phyloP scores from a whole-genome alignment of 352 stramenopile species.

The Globisporangium nodosum region DNA sequence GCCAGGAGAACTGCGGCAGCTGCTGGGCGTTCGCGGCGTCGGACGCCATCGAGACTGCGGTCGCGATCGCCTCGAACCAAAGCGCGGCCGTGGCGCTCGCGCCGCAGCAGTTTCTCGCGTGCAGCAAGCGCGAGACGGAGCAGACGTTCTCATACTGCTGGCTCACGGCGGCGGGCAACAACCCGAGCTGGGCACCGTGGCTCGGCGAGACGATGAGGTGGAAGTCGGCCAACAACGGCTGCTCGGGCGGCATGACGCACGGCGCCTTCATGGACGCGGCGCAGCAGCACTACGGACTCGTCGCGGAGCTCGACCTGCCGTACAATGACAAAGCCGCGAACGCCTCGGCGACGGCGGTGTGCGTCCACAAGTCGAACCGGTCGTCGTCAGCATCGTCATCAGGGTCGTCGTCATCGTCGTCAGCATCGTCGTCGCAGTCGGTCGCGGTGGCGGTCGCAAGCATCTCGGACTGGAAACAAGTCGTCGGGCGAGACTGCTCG shows the following conservation, averaged over 20 bases:
- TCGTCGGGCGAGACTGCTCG: slow-evolving; percentile 57
- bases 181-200: slow-evolving; percentile 38
- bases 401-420: too few relatives aligned
- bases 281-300: slow-evolving; percentile 46
- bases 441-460: slow-evolving; percentile 19
- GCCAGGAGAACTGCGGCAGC: slow-evolving; percentile 72
- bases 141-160: slow-evolving; percentile 79
- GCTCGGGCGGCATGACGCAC: slow-evolving; percentile 78
- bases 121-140: slow-evolving; percentile 55
- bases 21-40: slow-evolving; percentile 77
- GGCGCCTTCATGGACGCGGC: slow-evolving; percentile 70
- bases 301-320: slow-evolving; percentile 66
- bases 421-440: too few relatives aligned
- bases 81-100: slow-evolving; percentile 55
- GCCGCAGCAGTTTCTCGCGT: slow-evolving; percentile 70
- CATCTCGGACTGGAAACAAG: slow-evolving; percentile 64
- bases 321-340: slow-evolving; percentile 30
- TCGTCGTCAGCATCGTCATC: slow-evolving; percentile 14
- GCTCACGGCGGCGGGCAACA: slow-evolving; percentile 19
- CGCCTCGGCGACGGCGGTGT: slow-evolving; percentile 8
- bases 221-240: slow-evolving; percentile 73
- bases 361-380: slow-evolving; percentile 24
- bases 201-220: slow-evolving; percentile 60
- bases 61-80: slow-evolving; percentile 58
- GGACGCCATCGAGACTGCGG: slow-evolving; percentile 74